Base-by-base conservation (phyloP, 163 green algal species). In the Chlorella variabilis region DNA sequence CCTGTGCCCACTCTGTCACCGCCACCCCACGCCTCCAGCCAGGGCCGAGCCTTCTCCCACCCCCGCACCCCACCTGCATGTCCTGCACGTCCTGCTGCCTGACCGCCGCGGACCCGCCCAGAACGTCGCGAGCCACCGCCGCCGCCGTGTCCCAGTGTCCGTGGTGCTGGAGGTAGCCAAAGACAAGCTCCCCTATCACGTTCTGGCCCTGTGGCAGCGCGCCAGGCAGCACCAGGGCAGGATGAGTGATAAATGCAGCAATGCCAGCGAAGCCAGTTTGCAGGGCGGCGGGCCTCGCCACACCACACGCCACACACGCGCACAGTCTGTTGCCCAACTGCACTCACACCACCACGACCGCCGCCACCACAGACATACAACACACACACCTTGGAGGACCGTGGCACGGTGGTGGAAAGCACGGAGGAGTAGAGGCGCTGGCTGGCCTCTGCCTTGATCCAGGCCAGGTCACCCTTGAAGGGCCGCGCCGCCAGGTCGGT, bases 81-180 rank as follows among this genome's bases (percentile, higher is more conserved):
- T 80, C 71, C 65, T 56, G 11, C 73, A 78, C 59, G 31, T 84
- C 65, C 54, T 71, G 36, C 71, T 76, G 56, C 9, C 48, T 56
- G 38, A 89, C 79, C 63, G 41, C 21, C 48, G 75, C 69, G 3
- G 66, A 48, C 2, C 63, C 83, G 20, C 81, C 77, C 65, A 96
- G 84, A 71, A 94, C 78, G 68, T 95, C 92, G 0, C 83, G 74
- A 3, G 84, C 90, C 33, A 94, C 87, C 11, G 86, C 81, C 3
- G 58, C 77, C 2, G 91, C 92, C 4, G 88, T 94, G 3, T 87
- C 84, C 87, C 88, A 94, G 84, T 91, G 89, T 2, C 93, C 90
- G 34, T 95, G 85, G 85, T 97, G 94, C 29, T 88, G 56, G 59
- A 96, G 81, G 80, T 97, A 93, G 54, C 92, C 87, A 84, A 95